phyloP scores from a whole-genome alignment of 2,329 filamentous ascomycete species.

The Fusarium beomiforme region DNA sequence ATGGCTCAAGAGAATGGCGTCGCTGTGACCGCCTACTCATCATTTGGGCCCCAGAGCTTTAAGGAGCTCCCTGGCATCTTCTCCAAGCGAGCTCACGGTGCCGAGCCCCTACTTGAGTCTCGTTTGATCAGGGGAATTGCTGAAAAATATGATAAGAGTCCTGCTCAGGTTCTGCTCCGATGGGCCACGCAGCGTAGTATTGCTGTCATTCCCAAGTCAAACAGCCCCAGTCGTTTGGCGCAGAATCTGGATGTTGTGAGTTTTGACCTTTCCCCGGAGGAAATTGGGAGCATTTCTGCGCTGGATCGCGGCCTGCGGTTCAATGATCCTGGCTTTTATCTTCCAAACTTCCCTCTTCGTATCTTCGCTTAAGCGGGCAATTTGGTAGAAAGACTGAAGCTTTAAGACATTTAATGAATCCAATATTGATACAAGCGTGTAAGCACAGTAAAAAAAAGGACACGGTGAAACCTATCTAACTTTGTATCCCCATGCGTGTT shows the following conservation, averaged over 20 bases:
- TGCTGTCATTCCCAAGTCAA: constrained; percentile 72
- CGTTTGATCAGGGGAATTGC: constrained; percentile 60
- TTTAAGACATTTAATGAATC: neutral
- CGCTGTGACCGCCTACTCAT: constrained; percentile 71
- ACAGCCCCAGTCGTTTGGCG: constrained; percentile 58
- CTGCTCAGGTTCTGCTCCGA: constrained; percentile 72
- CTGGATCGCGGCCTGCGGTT: constrained; percentile 67
- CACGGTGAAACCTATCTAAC: constrained; percentile 31
- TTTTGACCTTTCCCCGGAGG: constrained; percentile 64
- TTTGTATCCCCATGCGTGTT: constrained; percentile 53
- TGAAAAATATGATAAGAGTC: constrained; percentile 64
- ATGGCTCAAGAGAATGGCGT: constrained; percentile 67
- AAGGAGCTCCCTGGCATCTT: constrained; percentile 44
- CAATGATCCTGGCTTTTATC: constrained; percentile 59
- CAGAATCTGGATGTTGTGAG: constrained; percentile 66
- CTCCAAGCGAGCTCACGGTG: constrained; percentile 42
- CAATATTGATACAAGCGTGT: too few relatives aligned
- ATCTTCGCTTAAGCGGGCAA: constrained; percentile 56
- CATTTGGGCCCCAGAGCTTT: constrained; percentile 67
- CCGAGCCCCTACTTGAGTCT: constrained; percentile 45
- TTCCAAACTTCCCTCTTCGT: constrained; percentile 56
- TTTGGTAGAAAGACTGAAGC: neutral
- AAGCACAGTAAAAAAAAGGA: neutral
- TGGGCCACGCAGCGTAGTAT: constrained; percentile 74
- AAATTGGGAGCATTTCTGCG: constrained; percentile 65